Conservation (phyloP, 331 rosid species). For the Quercus phellos region DNA sequence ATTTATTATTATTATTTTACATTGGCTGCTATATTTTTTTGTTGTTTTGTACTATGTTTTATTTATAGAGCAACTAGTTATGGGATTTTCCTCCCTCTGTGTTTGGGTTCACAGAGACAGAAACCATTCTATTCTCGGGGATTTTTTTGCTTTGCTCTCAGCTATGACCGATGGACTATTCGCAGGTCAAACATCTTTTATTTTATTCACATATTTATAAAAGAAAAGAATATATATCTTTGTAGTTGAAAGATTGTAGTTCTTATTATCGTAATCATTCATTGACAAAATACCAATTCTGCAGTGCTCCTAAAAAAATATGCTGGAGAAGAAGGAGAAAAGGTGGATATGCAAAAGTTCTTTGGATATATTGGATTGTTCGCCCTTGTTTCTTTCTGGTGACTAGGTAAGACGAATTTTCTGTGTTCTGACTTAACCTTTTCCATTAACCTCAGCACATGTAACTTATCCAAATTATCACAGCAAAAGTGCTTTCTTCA, state of each 20-base stretch:
- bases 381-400: constrained; percentile 73
- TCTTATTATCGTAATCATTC: background rate
- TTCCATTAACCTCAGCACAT: background rate
- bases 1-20: too few species aligned
- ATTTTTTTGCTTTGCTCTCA: constrained; percentile 84
- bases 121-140: constrained; percentile 67
- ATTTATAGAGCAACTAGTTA: background rate
- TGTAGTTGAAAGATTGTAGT: background rate
- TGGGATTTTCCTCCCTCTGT: background rate
- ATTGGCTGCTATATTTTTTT: too few species aligned
- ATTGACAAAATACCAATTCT: constrained; percentile 11
- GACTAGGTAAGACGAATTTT: constrained; percentile 54
- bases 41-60: too few species aligned
- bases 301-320: constrained; percentile 81
- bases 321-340: constrained; percentile 83
- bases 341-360: constrained; percentile 78
- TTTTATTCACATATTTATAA: background rate
- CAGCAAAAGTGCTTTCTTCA: background rate
- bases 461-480: background rate
- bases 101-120: constrained; percentile 61
- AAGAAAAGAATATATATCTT: background rate
- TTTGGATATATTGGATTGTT: constrained; percentile 87
- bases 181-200: constrained; percentile 52
- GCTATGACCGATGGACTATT: constrained; percentile 83
- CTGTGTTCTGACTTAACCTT: background rate